A percentile compares a stretch with the other conserved stretches of the same genome.
Conservation (phyloP, 306 rosid genomes). For the Leucaena leucocephala region DNA sequence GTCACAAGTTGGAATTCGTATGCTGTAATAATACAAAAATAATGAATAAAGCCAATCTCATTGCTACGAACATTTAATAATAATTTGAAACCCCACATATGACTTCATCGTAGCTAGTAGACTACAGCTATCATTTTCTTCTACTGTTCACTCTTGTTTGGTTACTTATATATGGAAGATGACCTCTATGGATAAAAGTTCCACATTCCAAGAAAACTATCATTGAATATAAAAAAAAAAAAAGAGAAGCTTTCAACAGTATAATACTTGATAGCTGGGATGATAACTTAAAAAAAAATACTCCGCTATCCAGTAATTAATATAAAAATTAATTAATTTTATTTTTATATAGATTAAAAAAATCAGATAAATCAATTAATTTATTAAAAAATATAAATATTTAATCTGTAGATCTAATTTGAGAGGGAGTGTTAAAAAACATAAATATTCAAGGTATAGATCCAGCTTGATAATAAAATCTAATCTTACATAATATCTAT, state of each 20-base stretch:
- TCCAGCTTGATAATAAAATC: too few relatives aligned
- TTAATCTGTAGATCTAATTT: too few relatives aligned
- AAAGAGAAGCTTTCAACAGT: neutral
- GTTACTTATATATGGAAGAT: constrained; percentile 12
- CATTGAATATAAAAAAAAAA: neutral
- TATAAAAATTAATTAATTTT: too few relatives aligned
- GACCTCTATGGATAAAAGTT: constrained; percentile 4
- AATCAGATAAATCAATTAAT: too few relatives aligned
- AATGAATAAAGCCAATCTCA: constrained; percentile 19
- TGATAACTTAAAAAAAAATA: neutral
- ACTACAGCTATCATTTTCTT: constrained; percentile 23
- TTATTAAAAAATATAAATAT: too few relatives aligned
- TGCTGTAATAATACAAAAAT: constrained; percentile 4
- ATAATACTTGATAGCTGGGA: neutral
- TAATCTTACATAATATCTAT: too few relatives aligned
- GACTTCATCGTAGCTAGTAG: neutral
- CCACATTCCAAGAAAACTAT: neutral
- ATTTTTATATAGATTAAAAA: too few relatives aligned
- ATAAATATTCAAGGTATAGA: too few relatives aligned
- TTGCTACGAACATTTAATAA: neutral
- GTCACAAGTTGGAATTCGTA: constrained; percentile 6
- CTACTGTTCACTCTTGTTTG: constrained; percentile 4
- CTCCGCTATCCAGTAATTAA: too few relatives aligned
- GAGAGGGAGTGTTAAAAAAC: too few relatives aligned
- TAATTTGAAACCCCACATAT: neutral